These are phyloP conservation scores for Rhododendron vialii DNA, from an alignment of 148 eudicot species.

Conservation along the genomic window DNA sequence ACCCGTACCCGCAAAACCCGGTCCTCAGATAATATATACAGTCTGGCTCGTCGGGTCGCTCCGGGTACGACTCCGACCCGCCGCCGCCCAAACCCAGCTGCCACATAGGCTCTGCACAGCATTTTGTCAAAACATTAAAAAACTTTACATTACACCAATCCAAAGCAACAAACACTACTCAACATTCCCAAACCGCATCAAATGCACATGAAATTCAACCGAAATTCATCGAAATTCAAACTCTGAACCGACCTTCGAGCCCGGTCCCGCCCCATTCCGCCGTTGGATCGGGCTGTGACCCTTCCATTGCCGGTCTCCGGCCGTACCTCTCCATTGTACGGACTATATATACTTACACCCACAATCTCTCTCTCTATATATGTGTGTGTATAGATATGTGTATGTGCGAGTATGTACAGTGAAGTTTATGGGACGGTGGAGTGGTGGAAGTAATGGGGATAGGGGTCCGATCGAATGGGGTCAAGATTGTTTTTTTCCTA, in stretches of 20 bases:
- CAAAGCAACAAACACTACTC: constrained; percentile 2
- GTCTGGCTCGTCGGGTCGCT: constrained; percentile 73
- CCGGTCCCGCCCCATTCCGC: constrained; percentile 20
- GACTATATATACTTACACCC: neutral
- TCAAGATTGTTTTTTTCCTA: neutral
- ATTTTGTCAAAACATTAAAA: constrained; percentile 18
- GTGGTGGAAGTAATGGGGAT: neutral
- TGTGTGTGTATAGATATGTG: neutral
- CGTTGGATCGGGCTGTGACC: constrained; percentile 17
- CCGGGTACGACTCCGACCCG: constrained; percentile 59
- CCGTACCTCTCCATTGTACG: constrained; percentile 23
- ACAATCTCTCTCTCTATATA: neutral
- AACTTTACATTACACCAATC: neutral
- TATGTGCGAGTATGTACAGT: neutral
- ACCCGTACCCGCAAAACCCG: constrained; percentile 79
- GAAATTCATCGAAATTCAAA: neutral
- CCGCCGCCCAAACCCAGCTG: constrained; percentile 52
- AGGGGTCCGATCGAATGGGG: constrained; percentile 15
- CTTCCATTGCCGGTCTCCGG: constrained; percentile 5
- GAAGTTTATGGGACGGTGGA: neutral
- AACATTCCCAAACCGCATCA: constrained; percentile 16
- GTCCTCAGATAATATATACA: constrained; percentile 70
- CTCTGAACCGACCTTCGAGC: constrained; percentile 18
- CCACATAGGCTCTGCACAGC: constrained; percentile 72
- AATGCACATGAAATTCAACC: constrained; percentile 15